These are phyloP conservation scores for Emergomyces pasteurianus DNA, from an alignment of 2,329 filamentous ascomycete species.

Conservation along the genomic window DNA sequence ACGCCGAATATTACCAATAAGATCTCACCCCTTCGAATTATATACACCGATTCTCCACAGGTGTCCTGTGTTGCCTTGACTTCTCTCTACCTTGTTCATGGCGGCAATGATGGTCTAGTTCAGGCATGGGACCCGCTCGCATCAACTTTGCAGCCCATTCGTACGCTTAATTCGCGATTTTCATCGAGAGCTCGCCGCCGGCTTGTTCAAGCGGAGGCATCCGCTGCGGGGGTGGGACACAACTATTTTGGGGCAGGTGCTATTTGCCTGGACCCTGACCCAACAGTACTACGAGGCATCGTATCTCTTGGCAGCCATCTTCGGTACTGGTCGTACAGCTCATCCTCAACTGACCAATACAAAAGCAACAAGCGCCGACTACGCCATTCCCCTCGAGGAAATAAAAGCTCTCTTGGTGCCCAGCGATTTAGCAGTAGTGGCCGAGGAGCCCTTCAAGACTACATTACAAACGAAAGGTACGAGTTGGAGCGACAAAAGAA, in stretches of 20 bases:
- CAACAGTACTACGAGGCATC: conserved; percentile 72
- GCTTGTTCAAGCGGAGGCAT: conserved; percentile 54
- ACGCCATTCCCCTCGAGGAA: conserved; percentile 55
- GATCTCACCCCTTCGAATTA: conserved; percentile 61
- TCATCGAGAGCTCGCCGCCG: conserved; percentile 72
- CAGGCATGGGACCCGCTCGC: conserved; percentile 95
- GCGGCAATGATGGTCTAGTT: conserved; percentile 86
- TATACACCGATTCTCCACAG: conserved; percentile 81
- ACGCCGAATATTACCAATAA: conserved; percentile 44
- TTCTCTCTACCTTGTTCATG: conserved; percentile 79
- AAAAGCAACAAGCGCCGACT: conserved; percentile 67
- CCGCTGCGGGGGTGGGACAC: conserved; percentile 54
- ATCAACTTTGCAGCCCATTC: conserved; percentile 63
- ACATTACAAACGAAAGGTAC: conserved; percentile 74
- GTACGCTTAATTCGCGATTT: conserved; percentile 77
- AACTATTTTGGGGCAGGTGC: conserved; percentile 74
- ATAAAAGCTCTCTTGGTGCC: conserved; percentile 40
- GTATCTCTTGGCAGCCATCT: conserved; percentile 78
- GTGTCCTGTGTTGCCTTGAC: conserved; percentile 74
- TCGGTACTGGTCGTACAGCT: conserved; percentile 89
- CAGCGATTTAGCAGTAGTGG: conserved; percentile 51
- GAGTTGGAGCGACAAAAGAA: conserved; percentile 66
- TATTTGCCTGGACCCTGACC: conserved; percentile 76
- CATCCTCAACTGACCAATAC: conserved; percentile 59
- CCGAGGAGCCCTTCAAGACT: conserved; percentile 60